These are phyloP conservation scores for Heritiera littoralis DNA, from an alignment of 345 rosid genomes.

Conservation along the genomic window DNA sequence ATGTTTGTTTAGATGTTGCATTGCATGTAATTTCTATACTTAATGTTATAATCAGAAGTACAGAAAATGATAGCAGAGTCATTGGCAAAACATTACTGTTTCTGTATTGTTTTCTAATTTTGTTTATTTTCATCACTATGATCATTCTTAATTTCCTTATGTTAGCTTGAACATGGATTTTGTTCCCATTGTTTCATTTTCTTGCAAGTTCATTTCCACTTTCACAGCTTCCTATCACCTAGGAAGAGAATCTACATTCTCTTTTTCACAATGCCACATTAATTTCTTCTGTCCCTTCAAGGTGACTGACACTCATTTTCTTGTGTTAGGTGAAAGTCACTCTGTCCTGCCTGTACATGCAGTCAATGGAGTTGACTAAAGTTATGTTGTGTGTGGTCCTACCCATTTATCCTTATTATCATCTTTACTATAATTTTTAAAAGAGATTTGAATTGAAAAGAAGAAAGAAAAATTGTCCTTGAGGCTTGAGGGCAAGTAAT, in stretches of 20 bases:
- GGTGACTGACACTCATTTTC: not conserved
- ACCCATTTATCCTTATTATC: not conserved
- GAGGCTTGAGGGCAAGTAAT: conserved; percentile 8
- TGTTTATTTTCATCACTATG: not conserved
- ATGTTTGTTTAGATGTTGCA: not conserved
- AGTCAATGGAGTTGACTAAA: conserved; percentile 18
- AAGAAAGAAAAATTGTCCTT: not conserved
- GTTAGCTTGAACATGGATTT: not conserved
- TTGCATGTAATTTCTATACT: not conserved
- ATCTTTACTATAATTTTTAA: not conserved
- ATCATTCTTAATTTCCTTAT: not conserved
- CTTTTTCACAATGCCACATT: not conserved
- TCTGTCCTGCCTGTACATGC: conserved; percentile 12
- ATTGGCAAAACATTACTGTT: not conserved
- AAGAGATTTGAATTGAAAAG: conserved; percentile 6
- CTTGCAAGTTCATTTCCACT: not conserved
- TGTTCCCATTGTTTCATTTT: conserved; percentile 16
- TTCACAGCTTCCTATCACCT: conserved; percentile 5
- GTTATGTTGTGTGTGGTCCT: conserved; percentile 21
- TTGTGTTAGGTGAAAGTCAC: not conserved
- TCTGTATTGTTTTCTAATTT: not conserved
- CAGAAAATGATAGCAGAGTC: not conserved
- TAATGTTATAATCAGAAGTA: not conserved
- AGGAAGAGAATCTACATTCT: conserved; percentile 11
- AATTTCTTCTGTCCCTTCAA: not conserved